Percentiles rank a stretch among this genome's conserved stretches.
These are phyloP conservation scores for Phaeosphaeriaceae sp. DNA, from an alignment of 2,329 filamentous ascomycete species.

Conservation along the genomic window DNA sequence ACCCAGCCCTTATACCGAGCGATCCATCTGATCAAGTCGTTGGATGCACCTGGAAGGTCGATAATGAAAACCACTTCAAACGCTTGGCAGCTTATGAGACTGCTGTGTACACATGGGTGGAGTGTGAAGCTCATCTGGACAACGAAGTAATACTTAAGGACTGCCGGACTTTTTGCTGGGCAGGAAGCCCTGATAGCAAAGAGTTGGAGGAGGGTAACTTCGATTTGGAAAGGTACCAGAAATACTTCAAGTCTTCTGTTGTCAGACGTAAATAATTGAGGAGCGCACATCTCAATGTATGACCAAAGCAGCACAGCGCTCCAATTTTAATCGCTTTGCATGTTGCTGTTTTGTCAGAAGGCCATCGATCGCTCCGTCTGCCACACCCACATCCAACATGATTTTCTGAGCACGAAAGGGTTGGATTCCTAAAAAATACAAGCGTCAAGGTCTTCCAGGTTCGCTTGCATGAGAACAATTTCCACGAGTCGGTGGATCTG, in stretches of 20 bases:
- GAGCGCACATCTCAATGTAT: neutral
- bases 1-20: conserved; percentile 30
- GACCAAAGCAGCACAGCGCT: no score
- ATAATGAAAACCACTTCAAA: conserved; percentile 19
- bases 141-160: conserved; percentile 10
- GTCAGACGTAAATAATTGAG: neutral
- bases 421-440: neutral
- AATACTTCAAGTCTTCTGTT: conserved; percentile 28
- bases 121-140: conserved; percentile 20
- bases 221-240: conserved; percentile 32
- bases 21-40: conserved; percentile 9
- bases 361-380: no score
- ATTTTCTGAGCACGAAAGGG: no score
- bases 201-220: conserved; percentile 32
- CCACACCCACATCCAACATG: no score
- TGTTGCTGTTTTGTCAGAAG: no score
- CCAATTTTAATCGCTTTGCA: no score
- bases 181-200: conserved; percentile 23
- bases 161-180: conserved; percentile 31
- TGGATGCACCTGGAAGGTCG: conserved; percentile 21
- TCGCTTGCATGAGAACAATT: neutral
- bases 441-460: neutral
- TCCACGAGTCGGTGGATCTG: neutral
- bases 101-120: conserved; percentile 22
- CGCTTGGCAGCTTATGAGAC: conserved; percentile 29